Evolutionary conservation across 2,329 filamentous ascomycete genomes (phyloP).

Genomic region (Cadophora sp.): DNA sequence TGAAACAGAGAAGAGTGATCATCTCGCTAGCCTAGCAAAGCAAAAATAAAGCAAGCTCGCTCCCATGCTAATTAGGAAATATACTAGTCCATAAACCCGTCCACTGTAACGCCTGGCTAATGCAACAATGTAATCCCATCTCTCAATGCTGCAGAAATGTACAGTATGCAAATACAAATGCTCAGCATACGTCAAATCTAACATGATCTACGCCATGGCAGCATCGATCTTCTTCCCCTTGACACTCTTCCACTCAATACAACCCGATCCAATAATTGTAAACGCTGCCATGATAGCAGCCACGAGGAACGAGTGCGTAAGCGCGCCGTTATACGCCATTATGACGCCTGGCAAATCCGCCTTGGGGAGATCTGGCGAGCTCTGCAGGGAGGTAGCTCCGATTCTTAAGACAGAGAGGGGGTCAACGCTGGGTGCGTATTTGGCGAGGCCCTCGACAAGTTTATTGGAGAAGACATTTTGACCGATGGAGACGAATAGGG

Average conservation of each 20-base stretch:
- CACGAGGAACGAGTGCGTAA: slow-evolving; percentile 62
- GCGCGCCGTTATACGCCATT: slow-evolving; percentile 62
- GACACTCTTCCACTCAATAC: slow-evolving; percentile 61
- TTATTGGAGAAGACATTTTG: slow-evolving; percentile 53
- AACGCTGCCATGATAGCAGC: slow-evolving; percentile 53
- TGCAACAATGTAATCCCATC: slow-evolving; percentile 4
- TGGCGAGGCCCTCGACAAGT: slow-evolving; percentile 45
- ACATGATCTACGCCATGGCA: slow-evolving; percentile 31
- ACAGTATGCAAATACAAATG: not conserved
- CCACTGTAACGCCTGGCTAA: slow-evolving; percentile 10
- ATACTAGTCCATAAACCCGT: not conserved
- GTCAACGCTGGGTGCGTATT: slow-evolving; percentile 51
- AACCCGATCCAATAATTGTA: slow-evolving; percentile 53
- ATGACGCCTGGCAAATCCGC: slow-evolving; percentile 61
- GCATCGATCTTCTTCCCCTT: slow-evolving; percentile 49
- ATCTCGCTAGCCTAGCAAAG: not conserved
- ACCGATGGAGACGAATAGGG: slow-evolving; percentile 63
- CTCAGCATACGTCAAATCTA: not conserved
- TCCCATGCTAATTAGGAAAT: not conserved
- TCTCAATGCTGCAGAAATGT: not conserved
- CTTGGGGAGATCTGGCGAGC: slow-evolving; percentile 51
- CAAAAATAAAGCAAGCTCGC: not conserved
- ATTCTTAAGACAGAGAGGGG: slow-evolving; percentile 51
- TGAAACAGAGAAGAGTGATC: not conserved
- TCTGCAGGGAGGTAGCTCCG: slow-evolving; percentile 66